These are phyloP conservation scores for Hansenula lynferdii DNA, from an alignment of 1,139 yeast genomes.

Conservation along the genomic window DNA sequence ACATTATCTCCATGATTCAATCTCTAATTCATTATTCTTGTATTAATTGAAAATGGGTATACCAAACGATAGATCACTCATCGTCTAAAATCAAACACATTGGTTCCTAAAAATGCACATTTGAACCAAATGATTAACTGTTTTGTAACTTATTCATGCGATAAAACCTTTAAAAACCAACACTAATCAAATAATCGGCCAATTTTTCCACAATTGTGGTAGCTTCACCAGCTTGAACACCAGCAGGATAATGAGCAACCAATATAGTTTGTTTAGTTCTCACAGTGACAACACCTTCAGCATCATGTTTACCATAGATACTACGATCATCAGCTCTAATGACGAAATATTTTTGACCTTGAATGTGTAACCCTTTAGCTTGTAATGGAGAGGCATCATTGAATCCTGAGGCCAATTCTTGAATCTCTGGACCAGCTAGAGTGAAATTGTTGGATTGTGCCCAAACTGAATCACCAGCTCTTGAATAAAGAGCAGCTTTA, in stretches of 20 bases:
- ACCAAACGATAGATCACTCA: too few species aligned
- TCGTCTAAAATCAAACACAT: too few species aligned
- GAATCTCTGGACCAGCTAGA: constrained; percentile 66
- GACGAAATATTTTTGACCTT: constrained; percentile 82
- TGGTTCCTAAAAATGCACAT: too few species aligned
- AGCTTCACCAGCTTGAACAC: constrained; percentile 92
- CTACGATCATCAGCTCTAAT: constrained; percentile 90
- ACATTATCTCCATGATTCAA: not conserved
- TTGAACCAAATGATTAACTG: too few species aligned
- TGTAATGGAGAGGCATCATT: constrained; percentile 76
- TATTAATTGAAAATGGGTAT: not conserved
- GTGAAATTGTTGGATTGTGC: constrained; percentile 74
- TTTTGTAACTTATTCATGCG: too few species aligned
- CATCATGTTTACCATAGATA: constrained; percentile 86
- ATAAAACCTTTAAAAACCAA: too few species aligned
- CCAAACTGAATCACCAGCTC: constrained; percentile 95
- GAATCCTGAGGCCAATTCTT: constrained; percentile 73
- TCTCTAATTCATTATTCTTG: not conserved
- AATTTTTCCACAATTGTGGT: constrained; percentile 90
- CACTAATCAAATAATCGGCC: constrained; percentile 90
- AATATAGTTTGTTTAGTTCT: constrained; percentile 91
- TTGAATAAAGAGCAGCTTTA: constrained; percentile 88
- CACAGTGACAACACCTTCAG: constrained; percentile 84
- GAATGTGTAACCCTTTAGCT: constrained; percentile 79
- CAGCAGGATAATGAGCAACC: constrained; percentile 88